A percentile compares a stretch with the other conserved stretches of the same genome.
Conservation (phyloP, 2,329 filamentous ascomycete species). For the Exophiala viscosa region DNA sequence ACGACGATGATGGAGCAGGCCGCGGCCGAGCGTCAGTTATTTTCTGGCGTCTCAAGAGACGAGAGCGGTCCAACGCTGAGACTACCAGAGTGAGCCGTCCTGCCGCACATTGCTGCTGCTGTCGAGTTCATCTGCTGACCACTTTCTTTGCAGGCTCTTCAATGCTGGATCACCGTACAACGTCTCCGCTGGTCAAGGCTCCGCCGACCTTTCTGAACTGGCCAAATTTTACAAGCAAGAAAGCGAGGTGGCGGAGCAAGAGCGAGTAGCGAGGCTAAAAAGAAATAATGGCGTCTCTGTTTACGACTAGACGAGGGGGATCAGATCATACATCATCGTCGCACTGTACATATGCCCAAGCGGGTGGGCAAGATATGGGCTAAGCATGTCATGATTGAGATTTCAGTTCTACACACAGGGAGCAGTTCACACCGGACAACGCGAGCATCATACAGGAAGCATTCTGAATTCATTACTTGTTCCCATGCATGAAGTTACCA, state of each 20-base stretch:
- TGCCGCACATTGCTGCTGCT: neutral
- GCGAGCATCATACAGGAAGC: neutral
- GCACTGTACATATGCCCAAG: slow-evolving; percentile 18
- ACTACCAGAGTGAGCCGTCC: slow-evolving; percentile 58
- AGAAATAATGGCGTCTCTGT: slow-evolving; percentile 42
- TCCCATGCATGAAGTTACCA: neutral
- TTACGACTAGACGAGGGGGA: slow-evolving; percentile 37
- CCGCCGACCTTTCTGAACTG: slow-evolving; percentile 56
- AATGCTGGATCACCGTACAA: slow-evolving; percentile 63
- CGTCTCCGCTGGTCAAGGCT: slow-evolving; percentile 57
- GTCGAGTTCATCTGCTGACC: slow-evolving; percentile 7
- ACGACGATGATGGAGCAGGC: slow-evolving; percentile 60
- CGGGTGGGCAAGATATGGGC: neutral
- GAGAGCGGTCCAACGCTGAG: slow-evolving; percentile 50
- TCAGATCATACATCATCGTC: neutral
- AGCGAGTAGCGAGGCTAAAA: slow-evolving; percentile 47
- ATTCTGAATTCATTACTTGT: neutral
- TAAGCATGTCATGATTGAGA: too few species aligned
- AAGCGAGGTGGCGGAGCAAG: slow-evolving; percentile 55
- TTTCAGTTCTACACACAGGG: neutral
- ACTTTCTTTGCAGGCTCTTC: slow-evolving; percentile 49
- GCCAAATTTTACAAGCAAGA: slow-evolving; percentile 61
- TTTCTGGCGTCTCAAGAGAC: slow-evolving; percentile 46
- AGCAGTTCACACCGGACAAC: too few species aligned
- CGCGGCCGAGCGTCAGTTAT: slow-evolving; percentile 59